Evolutionary conservation across 345 rosid genomes (phyloP).

Genomic region (Brassica incana): DNA sequence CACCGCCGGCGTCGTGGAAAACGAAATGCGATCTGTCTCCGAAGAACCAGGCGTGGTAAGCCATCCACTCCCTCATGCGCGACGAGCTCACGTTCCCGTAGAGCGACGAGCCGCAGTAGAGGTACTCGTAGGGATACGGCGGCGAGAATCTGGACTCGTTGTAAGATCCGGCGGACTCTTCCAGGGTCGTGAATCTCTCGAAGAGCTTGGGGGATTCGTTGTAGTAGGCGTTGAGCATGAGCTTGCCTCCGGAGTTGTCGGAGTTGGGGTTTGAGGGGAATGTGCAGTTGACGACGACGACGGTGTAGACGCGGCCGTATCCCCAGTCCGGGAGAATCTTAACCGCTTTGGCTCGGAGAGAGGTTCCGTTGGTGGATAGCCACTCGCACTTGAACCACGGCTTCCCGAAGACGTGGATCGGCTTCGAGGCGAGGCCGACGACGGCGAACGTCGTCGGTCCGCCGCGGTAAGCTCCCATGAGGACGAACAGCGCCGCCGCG

Average conservation of each 20-base stretch:
- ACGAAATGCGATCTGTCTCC: slow-evolving; percentile 85
- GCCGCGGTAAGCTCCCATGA: slow-evolving; percentile 90
- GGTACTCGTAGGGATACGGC: slow-evolving; percentile 66
- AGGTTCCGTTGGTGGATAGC: slow-evolving; percentile 59
- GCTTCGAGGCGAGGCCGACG: slow-evolving; percentile 83
- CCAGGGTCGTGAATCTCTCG: slow-evolving; percentile 61
- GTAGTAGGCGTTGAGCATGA: slow-evolving; percentile 68
- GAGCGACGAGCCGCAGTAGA: slow-evolving; percentile 82
- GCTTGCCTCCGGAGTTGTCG: slow-evolving; percentile 70
- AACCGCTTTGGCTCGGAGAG: slow-evolving; percentile 59
- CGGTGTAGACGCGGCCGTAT: slow-evolving; percentile 83
- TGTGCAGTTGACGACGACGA: slow-evolving; percentile 72
- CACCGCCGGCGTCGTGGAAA: slow-evolving; percentile 88
- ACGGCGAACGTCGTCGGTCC: slow-evolving; percentile 70
- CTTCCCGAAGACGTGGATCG: slow-evolving; percentile 61
- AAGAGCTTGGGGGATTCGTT: slow-evolving; percentile 47
- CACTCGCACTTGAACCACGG: slow-evolving; percentile 91
- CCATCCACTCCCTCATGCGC: slow-evolving; percentile 87
- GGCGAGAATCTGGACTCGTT: slow-evolving; percentile 50
- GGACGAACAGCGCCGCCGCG: slow-evolving; percentile 84
- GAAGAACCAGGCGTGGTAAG: slow-evolving; percentile 88
- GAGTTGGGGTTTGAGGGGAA: slow-evolving; percentile 57
- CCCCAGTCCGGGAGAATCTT: slow-evolving; percentile 93
- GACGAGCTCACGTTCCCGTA: slow-evolving; percentile 70
- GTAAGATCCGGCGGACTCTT: slow-evolving; percentile 63